Percentiles rank a stretch among this genome's conserved stretches.
Evolutionary conservation across 768 basidiomycete species (phyloP).

Genomic region (Lentinus brumalis): DNA sequence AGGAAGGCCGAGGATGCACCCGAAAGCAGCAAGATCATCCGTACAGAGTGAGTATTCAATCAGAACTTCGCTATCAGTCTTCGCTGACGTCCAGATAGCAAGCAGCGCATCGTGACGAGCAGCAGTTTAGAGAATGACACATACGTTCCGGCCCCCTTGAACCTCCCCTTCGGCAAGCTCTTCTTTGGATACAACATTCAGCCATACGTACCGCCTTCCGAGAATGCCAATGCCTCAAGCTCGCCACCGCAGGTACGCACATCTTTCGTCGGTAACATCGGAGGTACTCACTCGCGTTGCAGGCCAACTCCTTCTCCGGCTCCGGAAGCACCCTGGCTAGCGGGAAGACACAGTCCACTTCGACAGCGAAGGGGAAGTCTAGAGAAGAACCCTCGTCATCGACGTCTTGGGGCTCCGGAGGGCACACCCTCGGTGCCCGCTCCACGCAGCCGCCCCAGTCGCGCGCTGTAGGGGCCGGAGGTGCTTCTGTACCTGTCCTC

Average conservation of each 20-base stretch:
- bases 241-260: conserved; percentile 20
- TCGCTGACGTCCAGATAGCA: conserved; percentile 45
- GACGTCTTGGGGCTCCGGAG: conserved; percentile 36
- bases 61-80: conserved; percentile 12
- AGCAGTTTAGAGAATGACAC: conserved; percentile 69
- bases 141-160: conserved; percentile 87
- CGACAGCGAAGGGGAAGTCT: conserved; percentile 54
- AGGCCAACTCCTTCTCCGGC: conserved; percentile 58
- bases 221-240: conserved; percentile 13
- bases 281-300: background rate
- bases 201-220: conserved; percentile 59
- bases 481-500: conserved; percentile 49
- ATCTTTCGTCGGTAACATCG: background rate
- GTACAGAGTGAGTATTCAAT: conserved; percentile 74
- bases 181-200: conserved; percentile 94
- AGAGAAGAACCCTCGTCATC: conserved; percentile 36
- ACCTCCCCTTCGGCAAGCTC: conserved; percentile 88
- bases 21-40: conserved; percentile 82
- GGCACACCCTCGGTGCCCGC: conserved; percentile 54
- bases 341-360: conserved; percentile 37
- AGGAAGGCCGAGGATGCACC: conserved; percentile 80
- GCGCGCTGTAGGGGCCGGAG: conserved; percentile 55
- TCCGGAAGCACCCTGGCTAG: conserved; percentile 67
- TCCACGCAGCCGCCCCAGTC: conserved; percentile 33
- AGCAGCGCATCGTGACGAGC: conserved; percentile 83